Base-by-base conservation (phyloP, 768 basidiomycete genomes). In the Podaxis sp. region DNA sequence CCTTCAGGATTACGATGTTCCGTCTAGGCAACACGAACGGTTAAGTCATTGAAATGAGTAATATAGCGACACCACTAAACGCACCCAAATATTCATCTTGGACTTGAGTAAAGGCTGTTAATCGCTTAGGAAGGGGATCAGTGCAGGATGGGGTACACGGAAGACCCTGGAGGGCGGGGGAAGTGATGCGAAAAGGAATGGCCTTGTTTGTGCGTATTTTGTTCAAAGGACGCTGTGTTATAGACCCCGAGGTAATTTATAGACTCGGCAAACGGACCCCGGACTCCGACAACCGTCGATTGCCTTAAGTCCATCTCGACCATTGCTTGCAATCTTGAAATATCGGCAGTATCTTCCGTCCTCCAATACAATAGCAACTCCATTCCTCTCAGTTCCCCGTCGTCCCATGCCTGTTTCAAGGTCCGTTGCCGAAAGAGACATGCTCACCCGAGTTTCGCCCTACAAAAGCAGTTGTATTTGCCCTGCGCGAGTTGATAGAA, bases 1-100 rank as follows among this genome's bases (percentile, higher is more conserved):
- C 95, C 95, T 71, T 97, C 96, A 1, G 93, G 88, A 76, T 96
- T 96, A 38, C 92, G 88, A 76, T 97, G 93, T 72, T 96, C 95
- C 2, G 93, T 95, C 95, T 96, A 33, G 44, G 24, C 17, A 26
- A n/a, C 44, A 36, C 6, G 12, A 63, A 26, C 13, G 17, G 2
- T 19, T 39, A n/a, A 48, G 17, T 57, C 30, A 17, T 24, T 2
- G 26, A 44, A 6, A 30, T n/a, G 15, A 42, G 26, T 15, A 2
- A 33, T 22, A 26, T 38, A 30, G 44, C 17, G n/a, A 26, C 22
- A n/a, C 33, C 42, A 42, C 48, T 5, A 40, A 9, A 72, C 74
- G 17, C 68, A 76, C 77, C 78, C 77, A 78, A 44, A 76, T 70
- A 59, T 73, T 74, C 73, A 73, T 75, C 12, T 33, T 65, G 15